Percentiles rank a stretch among this genome's conserved stretches.
phyloP scores from a whole-genome alignment of 164 flowering plant species.

The Warburgia ugandensis region DNA sequence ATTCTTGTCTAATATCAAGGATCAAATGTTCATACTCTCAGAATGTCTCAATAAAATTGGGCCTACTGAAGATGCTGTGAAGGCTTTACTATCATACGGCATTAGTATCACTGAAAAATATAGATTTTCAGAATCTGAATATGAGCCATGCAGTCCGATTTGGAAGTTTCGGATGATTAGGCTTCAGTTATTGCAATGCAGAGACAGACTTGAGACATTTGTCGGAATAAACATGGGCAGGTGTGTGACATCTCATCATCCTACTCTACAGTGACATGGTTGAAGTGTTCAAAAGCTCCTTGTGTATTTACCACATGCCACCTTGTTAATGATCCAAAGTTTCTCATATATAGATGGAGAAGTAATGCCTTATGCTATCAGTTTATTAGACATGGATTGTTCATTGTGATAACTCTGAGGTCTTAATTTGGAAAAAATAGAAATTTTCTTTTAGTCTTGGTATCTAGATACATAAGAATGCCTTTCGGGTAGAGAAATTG shows the following conservation, averaged over 20 bases:
- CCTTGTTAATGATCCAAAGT: too few species aligned
- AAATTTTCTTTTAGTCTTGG: too few species aligned
- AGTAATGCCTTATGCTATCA: too few species aligned
- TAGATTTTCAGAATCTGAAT: conserved; percentile 41
- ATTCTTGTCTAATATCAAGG: conserved; percentile 63
- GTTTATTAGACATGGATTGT: too few species aligned
- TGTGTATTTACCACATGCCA: too few species aligned
- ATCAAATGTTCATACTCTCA: conserved; percentile 60
- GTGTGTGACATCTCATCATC: conserved; percentile 24
- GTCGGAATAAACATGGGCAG: conserved; percentile 98
- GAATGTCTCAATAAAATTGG: conserved; percentile 77
- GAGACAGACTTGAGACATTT: conserved; percentile 89
- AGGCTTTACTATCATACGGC: conserved; percentile 64
- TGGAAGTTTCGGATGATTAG: conserved; percentile 65
- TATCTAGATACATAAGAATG: neutral
- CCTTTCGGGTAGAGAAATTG: too few species aligned
- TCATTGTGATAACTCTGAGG: too few species aligned
- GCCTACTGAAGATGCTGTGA: conserved; percentile 64
- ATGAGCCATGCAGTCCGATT: conserved; percentile 19
- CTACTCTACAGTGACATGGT: neutral
- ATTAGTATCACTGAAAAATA: conserved; percentile 57
- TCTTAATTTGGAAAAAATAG: too few species aligned
- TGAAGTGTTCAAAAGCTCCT: neutral
- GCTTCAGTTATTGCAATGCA: conserved; percentile 69
- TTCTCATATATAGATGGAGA: too few species aligned